Evolutionary conservation across 768 basidiomycete species (phyloP), one percentile per base, ranked within the genome.

Genomic region (Tulasnella sp.): DNA sequence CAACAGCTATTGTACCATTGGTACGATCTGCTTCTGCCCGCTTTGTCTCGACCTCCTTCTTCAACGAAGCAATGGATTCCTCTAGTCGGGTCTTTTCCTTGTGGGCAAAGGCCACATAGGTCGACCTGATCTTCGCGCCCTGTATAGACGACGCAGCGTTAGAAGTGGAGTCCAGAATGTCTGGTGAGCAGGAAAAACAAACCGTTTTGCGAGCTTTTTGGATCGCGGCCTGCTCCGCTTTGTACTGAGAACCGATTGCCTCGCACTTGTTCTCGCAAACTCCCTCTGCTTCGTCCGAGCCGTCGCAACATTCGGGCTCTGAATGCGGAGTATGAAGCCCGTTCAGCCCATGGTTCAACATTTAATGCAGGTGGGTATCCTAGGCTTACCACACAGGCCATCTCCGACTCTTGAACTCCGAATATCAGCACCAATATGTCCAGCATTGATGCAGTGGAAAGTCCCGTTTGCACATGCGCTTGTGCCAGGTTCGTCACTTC

Each of bases 291-390:
- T 99, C 98, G 86, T 99, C 97, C 0, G 96, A 96, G 18, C 97
- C 97, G 83, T 99, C 97, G 84, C 97, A 99, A 83, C 97, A 99
- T 84, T 95, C 91, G 0, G 90, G 89, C 85, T 99, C 97, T 98
- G 82, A 7, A 4, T 22, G 73, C 87, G 60, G 86, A 83, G 75
- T 41, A 48, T 44, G 20, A 41, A 60, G 18, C 60, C 7, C 31
- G 28, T 0, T 37, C 20, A 78, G 40, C 41, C 37, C 28, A 8
- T 31, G 64, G 28, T 77, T 24, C 34, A 48, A 50, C 0, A 34
- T 46, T 28, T 7, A 22, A 46, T 37, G 48, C 18, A 58, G 14
- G 24, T 40, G 73, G 18, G 0, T 1, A 24, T 24, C 28, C n/a
- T 7, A 42, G 18, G 87, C 93, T 28, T 84, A 96, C 96, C 96